These are phyloP conservation scores for Chionographis japonica DNA, from an alignment of 106 monocot species.

Conservation along the genomic window DNA sequence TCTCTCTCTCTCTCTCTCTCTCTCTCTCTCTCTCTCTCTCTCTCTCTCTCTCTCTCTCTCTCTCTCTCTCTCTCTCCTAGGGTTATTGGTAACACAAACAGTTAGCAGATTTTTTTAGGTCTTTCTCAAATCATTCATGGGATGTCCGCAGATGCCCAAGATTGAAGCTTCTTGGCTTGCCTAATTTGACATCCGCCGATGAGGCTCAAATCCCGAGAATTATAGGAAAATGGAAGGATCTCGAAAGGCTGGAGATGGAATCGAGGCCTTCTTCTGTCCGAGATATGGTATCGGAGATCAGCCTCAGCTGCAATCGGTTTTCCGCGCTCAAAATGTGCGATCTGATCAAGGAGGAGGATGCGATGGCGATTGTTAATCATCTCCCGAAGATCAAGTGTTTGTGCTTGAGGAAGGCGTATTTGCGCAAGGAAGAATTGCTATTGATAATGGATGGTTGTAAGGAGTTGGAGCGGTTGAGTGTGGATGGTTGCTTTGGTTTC, in stretches of 20 bases:
- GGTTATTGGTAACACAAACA: too few species aligned
- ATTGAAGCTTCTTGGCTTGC: neutral
- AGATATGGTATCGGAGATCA: slow-evolving; percentile 1
- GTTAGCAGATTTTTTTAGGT: too few species aligned
- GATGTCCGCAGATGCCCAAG: slow-evolving; percentile 1
- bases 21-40: too few species aligned
- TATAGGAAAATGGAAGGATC: slow-evolving; percentile 5
- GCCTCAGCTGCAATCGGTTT: slow-evolving; percentile 6
- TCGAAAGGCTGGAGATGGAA: slow-evolving; percentile 2
- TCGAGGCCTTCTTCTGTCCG: slow-evolving; percentile 10
- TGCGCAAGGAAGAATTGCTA: neutral
- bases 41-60: too few species aligned
- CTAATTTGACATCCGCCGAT: neutral
- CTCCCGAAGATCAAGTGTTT: slow-evolving; percentile 3
- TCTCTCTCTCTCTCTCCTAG: too few species aligned
- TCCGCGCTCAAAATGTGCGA: neutral
- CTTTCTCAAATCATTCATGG: too few species aligned
- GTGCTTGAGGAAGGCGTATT: slow-evolving; percentile 1
- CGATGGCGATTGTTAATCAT: neutral
- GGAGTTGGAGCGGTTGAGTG: slow-evolving; percentile 4
- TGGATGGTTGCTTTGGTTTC: slow-evolving; percentile 3
- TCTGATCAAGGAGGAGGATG: slow-evolving; percentile 1
- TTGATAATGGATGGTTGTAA: slow-evolving; percentile 4
- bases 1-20: too few species aligned
- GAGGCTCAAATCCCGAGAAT: slow-evolving; percentile 6